These are phyloP conservation scores for Cutaneotrichosporon sp. DNA, from an alignment of 1,284 basidiomycete species.

Conservation along the genomic window DNA sequence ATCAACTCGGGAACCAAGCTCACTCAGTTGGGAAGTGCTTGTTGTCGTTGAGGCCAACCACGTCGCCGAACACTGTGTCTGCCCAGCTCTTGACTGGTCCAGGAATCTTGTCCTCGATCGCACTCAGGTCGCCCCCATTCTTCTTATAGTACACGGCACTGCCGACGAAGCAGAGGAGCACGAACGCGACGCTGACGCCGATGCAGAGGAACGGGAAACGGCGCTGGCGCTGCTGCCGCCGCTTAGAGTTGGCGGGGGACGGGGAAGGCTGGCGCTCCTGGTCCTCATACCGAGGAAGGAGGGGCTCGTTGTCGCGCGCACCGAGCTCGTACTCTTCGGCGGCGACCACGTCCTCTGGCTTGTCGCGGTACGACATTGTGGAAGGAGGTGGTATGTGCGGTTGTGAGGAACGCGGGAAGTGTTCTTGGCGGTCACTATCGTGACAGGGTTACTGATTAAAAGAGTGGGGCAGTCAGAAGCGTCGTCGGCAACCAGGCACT, in stretches of 20 bases:
- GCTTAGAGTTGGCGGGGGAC: background rate
- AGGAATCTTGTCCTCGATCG: conserved; percentile 34
- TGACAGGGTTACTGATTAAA: background rate
- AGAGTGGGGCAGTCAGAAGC: background rate
- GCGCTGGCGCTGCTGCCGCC: conserved; percentile 8
- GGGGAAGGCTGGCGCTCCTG: background rate
- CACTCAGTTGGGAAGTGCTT: conserved; percentile 49
- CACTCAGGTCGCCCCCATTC: conserved; percentile 35
- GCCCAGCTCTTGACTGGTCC: conserved; percentile 37
- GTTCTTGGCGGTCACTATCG: background rate
- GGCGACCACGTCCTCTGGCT: conserved; percentile 21
- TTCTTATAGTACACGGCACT: conserved; percentile 33
- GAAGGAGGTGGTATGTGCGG: background rate
- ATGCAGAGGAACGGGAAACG: conserved; percentile 30
- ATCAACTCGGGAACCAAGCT: conserved; percentile 16
- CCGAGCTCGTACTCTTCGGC: conserved; percentile 41
- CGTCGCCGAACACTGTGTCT: conserved; percentile 28
- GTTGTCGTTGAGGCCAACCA: conserved; percentile 24
- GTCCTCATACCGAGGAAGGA: conserved; percentile 40
- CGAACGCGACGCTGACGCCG: conserved; percentile 31
- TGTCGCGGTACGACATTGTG: conserved; percentile 21
- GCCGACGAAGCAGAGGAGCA: conserved; percentile 30
- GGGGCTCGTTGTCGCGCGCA: conserved; percentile 34
- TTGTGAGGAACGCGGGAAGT: background rate
- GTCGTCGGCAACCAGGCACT: background rate